phyloP scores from a whole-genome alignment of 768 basidiomycete genomes.

The Rhodotorula taiwanensis region DNA sequence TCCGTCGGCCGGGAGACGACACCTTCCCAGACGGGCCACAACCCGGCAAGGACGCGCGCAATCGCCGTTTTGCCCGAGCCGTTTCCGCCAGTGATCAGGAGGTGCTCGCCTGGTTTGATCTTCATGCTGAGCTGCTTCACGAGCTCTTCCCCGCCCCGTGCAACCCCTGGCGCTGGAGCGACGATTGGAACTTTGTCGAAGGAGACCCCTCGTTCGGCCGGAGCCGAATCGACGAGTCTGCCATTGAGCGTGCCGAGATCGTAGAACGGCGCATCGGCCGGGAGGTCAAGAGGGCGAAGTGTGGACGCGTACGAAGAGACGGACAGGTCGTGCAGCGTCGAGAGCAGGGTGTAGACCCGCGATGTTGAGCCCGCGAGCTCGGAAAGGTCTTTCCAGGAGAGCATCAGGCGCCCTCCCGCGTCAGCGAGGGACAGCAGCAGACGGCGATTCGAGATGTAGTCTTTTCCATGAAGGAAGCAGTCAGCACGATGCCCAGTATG shows the following conservation, averaged over 20 bases:
- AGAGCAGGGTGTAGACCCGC: constrained; percentile 77
- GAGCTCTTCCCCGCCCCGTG: constrained; percentile 51
- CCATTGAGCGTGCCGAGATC: constrained; percentile 65
- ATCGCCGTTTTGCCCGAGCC: constrained; percentile 41
- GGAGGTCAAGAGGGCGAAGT: constrained; percentile 49
- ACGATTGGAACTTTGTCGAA: constrained; percentile 48
- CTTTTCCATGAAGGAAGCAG: too few species aligned
- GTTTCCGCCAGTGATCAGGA: constrained; percentile 81
- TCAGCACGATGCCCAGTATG: too few species aligned
- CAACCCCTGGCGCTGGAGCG: constrained; percentile 47
- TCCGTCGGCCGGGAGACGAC: constrained; percentile 51
- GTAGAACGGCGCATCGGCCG: constrained; percentile 51
- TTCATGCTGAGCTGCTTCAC: constrained; percentile 63
- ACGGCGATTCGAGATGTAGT: constrained; percentile 88
- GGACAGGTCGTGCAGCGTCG: constrained; percentile 70
- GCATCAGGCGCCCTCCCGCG: constrained; percentile 91
- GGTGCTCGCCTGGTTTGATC: constrained; percentile 65
- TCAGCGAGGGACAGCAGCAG: constrained; percentile 90
- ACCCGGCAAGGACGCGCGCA: constrained; percentile 60
- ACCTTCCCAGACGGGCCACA: constrained; percentile 62
- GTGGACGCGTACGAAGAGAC: constrained; percentile 45
- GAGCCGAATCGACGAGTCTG: constrained; percentile 8
- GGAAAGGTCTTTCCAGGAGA: constrained; percentile 88
- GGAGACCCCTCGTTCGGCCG: constrained; percentile 33
- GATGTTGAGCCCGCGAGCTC: constrained; percentile 92